Percentiles rank a stretch among this genome's conserved stretches.
phyloP scores from a whole-genome alignment of 1,284 basidiomycete genomes.

The Trametes pubescens region DNA sequence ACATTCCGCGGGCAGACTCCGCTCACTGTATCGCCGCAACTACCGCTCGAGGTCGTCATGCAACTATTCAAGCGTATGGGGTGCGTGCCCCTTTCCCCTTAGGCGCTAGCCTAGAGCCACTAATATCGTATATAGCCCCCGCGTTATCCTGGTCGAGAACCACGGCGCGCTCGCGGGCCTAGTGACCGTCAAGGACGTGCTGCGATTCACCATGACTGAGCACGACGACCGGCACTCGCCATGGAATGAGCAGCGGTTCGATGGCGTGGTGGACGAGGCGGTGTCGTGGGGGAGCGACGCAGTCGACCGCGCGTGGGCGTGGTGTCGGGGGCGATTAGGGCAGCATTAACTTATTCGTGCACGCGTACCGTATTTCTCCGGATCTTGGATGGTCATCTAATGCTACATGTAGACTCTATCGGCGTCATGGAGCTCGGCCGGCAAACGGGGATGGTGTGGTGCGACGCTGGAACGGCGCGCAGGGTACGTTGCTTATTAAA shows the following conservation, averaged over 20 bases:
- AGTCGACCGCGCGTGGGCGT: slow-evolving; percentile 47
- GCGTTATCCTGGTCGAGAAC: slow-evolving; percentile 92
- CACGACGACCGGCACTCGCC: slow-evolving; percentile 48
- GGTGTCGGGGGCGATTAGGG: slow-evolving; percentile 51
- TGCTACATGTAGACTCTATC: slow-evolving; percentile 21
- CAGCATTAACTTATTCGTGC: slow-evolving; percentile 39
- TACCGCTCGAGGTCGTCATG: slow-evolving; percentile 96
- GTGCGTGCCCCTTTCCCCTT: slow-evolving; percentile 54
- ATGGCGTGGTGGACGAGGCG: slow-evolving; percentile 60
- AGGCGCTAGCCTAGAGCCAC: background rate
- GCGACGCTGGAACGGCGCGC: no score
- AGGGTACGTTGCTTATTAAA: no score
- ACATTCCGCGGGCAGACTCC: slow-evolving; percentile 73
- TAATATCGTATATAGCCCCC: slow-evolving; percentile 65
- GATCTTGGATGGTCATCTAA: slow-evolving; percentile 17
- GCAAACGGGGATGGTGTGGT: no score
- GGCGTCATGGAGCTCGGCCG: no score
- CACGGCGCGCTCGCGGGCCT: slow-evolving; percentile 86
- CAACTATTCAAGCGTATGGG: slow-evolving; percentile 96
- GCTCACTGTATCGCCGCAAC: slow-evolving; percentile 90
- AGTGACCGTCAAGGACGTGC: slow-evolving; percentile 95
- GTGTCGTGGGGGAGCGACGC: slow-evolving; percentile 62
- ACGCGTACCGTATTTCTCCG: slow-evolving; percentile 25
- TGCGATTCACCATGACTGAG: slow-evolving; percentile 74
- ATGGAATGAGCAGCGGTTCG: slow-evolving; percentile 62